Percentiles rank a stretch among this genome's conserved stretches.
Evolutionary conservation across 148 eudicot genomes (phyloP).

Genomic region (Vaccinium vitisidaea): DNA sequence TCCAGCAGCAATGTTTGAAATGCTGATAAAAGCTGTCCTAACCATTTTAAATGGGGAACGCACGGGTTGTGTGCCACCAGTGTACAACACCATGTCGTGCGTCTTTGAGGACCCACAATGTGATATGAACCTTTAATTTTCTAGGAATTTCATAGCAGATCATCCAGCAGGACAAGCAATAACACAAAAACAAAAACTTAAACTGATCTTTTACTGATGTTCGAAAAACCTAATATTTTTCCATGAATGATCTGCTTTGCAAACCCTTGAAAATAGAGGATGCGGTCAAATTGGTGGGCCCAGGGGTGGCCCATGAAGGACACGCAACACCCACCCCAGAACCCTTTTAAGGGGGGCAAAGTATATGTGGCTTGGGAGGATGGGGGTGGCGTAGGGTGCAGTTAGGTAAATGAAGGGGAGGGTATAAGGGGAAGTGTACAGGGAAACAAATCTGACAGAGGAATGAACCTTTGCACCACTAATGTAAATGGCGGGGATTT

Average conservation of each 20-base stretch:
- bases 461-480: slow-evolving; percentile 7
- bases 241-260: not conserved
- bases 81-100: not conserved
- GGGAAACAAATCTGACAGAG: slow-evolving; percentile 1
- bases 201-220: not conserved
- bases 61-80: not conserved
- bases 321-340: not conserved
- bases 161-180: not conserved
- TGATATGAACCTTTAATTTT: not conserved
- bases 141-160: not conserved
- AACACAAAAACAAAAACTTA: not conserved
- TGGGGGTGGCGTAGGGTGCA: not conserved
- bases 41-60: not conserved
- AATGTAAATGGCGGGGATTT: not conserved
- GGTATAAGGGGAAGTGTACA: not conserved
- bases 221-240: too few species aligned
- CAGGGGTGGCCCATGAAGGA: not conserved
- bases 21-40: not conserved
- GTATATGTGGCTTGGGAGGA: not conserved
- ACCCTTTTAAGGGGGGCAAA: not conserved
- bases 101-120: not conserved
- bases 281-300: not conserved
- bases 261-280: not conserved
- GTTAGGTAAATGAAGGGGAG: not conserved
- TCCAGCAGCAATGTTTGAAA: not conserved